Percentiles rank a stretch among this genome's conserved stretches.
Evolutionary conservation across 2,329 filamentous ascomycete species (phyloP).

Genomic region (Nemania sp.): DNA sequence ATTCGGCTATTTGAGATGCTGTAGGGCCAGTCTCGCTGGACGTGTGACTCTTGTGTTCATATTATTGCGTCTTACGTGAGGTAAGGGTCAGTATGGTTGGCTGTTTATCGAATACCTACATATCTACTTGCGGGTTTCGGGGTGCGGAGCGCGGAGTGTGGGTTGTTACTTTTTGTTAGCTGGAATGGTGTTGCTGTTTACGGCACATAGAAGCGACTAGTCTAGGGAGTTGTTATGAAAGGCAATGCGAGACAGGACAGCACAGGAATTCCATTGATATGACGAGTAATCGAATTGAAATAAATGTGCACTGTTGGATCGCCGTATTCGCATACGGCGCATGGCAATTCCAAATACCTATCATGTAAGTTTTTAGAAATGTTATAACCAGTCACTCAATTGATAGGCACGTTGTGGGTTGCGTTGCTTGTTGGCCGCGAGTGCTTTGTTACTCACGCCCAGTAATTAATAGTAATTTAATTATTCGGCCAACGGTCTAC

Average conservation of each 20-base stretch:
- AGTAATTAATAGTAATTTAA: slow-evolving; percentile 42
- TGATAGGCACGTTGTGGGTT: slow-evolving; percentile 18
- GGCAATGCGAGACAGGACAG: not conserved
- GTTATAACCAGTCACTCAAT: slow-evolving; percentile 26
- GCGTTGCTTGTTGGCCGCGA: slow-evolving; percentile 31
- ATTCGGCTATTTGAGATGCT: slow-evolving; percentile 10
- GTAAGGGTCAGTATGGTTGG: too few species aligned
- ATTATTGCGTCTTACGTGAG: slow-evolving; percentile 14
- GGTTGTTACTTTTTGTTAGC: slow-evolving; percentile 1
- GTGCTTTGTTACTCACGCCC: slow-evolving; percentile 31
- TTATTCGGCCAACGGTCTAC: slow-evolving; percentile 32
- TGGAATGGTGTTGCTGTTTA: not conserved
- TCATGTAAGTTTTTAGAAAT: slow-evolving; percentile 26
- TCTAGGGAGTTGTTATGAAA: not conserved
- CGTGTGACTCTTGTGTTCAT: slow-evolving; percentile 5
- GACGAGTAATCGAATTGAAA: not conserved
- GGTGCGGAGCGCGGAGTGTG: slow-evolving; percentile 17
- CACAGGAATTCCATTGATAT: not conserved
- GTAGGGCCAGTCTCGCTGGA: not conserved
- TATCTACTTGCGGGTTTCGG: slow-evolving; percentile 23
- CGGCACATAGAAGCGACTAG: slow-evolving; percentile 13
- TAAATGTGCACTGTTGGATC: slow-evolving; percentile 12
- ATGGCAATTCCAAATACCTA: slow-evolving; percentile 37
- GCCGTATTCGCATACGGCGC: slow-evolving; percentile 21
- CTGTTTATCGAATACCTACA: slow-evolving; percentile 5